Evolutionary conservation across 1,284 basidiomycete genomes (phyloP), one percentile per base, ranked within the genome.

Genomic region (Blastosporella zonata): DNA sequence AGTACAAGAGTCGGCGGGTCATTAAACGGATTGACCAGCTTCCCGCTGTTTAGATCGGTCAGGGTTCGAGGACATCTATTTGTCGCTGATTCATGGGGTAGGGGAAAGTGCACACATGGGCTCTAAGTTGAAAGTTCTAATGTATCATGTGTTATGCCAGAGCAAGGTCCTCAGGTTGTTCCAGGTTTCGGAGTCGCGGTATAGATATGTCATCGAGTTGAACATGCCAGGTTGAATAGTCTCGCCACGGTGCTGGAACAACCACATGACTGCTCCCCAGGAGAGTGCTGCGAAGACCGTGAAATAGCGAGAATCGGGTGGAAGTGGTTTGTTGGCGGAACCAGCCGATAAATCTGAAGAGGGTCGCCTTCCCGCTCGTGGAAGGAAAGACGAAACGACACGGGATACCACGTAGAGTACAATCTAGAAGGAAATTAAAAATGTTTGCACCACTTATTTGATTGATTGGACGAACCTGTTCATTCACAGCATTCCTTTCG

Each of bases 251-350:
- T 96, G 79, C 60, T 85, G 77, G 78, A 96, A 98, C 54, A 97
- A 74, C 81, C 90, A 99, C 96, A 99, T 98, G 40, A 97, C 93
- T n/a, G 85, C 77, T 31, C 93, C 96, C 96, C 96, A 99, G 29
- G 87, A 82, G 25, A 97, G 57, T 0, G 95, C 91, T 2, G 96
- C 92, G 60, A 97, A 94, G 27, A 90, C 64, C 2, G 90, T 84
- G 70, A 97, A 98, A 62, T 91, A 84, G 21, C 78, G 74, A 34
- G 87, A 74, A 61, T 94, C 81, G 2, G 93, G 91, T 3, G 93
- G 91, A 37, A 91, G 67, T 2, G 92, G 88, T 59, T 79, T 82
- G 23, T 77, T 77, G 4, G 69, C 58, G 6, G 75, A 69, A 22
- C 69, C 64, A 31, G 72, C 66, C 12, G 70, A 57, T 25, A 70